phyloP scores from a whole-genome alignment of 2,329 filamentous ascomycete genomes.

The Pseudomassariella vexata region DNA sequence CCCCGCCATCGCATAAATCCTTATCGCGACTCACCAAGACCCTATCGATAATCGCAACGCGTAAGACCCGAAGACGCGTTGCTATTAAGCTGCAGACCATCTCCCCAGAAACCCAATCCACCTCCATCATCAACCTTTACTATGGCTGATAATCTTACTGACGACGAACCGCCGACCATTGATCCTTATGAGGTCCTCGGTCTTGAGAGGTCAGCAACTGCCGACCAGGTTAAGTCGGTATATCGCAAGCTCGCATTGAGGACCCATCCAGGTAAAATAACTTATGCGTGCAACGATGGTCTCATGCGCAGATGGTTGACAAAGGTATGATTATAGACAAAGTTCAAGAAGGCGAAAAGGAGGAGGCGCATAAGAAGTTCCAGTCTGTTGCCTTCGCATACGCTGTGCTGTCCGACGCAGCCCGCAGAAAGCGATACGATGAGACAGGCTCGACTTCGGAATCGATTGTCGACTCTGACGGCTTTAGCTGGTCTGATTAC shows the following conservation, averaged over 20 bases:
- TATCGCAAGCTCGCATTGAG: slow-evolving; percentile 88
- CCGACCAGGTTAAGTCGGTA: slow-evolving; percentile 78
- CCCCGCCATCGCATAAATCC: slow-evolving; percentile 8
- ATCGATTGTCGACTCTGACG: slow-evolving; percentile 67
- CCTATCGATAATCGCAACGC: too few species aligned
- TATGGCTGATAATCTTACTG: slow-evolving; percentile 29
- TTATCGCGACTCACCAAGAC: neutral
- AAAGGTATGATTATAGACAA: slow-evolving; percentile 63
- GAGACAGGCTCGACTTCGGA: slow-evolving; percentile 84
- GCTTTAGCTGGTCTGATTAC: slow-evolving; percentile 87
- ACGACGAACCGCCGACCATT: slow-evolving; percentile 56
- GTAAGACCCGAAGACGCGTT: too few species aligned
- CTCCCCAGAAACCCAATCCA: neutral
- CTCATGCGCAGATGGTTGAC: too few species aligned
- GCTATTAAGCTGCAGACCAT: neutral
- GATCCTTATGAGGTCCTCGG: slow-evolving; percentile 77
- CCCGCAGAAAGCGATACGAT: slow-evolving; percentile 81
- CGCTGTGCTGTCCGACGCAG: slow-evolving; percentile 79
- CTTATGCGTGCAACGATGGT: slow-evolving; percentile 6
- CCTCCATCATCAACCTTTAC: neutral
- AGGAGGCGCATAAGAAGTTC: slow-evolving; percentile 72
- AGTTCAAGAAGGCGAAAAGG: slow-evolving; percentile 60
- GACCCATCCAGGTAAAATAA: slow-evolving; percentile 68
- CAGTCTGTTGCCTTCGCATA: slow-evolving; percentile 92
- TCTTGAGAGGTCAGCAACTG: slow-evolving; percentile 63